Percentiles rank a stretch among this genome's conserved stretches.
These are phyloP conservation scores for Strigomonas culicis DNA, from an alignment of 208 protist genomes.

Conservation along the genomic window DNA sequence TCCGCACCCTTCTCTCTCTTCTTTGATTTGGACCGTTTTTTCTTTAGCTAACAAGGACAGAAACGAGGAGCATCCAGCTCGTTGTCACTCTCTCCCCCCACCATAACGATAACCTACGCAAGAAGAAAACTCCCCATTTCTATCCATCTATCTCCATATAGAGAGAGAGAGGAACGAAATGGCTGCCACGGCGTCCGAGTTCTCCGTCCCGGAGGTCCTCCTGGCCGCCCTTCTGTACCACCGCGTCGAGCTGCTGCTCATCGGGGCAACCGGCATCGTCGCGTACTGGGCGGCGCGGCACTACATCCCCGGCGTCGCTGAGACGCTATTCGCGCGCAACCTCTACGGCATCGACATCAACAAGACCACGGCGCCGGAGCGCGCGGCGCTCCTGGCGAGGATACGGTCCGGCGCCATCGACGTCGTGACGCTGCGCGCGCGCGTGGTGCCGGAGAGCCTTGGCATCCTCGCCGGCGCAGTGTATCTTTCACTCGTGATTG, in stretches of 20 bases:
- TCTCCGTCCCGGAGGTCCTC: slow-evolving; percentile 16
- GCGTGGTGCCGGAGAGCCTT: slow-evolving; percentile 63
- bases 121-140: too few species aligned
- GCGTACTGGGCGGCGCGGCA: slow-evolving; percentile 58
- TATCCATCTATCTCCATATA: neutral
- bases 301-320: slow-evolving; percentile 56
- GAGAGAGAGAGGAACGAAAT: neutral
- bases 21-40: too few species aligned
- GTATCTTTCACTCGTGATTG: slow-evolving; percentile 69
- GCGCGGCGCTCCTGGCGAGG: slow-evolving; percentile 38
- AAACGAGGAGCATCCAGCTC: neutral
- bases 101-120: neutral
- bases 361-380: slow-evolving; percentile 83
- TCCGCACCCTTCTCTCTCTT: too few species aligned
- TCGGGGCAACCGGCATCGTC: slow-evolving; percentile 41
- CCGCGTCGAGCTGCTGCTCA: slow-evolving; percentile 37
- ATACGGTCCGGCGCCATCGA: slow-evolving; percentile 31
- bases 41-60: neutral
- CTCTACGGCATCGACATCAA: slow-evolving; percentile 96
- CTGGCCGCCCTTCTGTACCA: slow-evolving; percentile 32
- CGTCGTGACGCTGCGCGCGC: slow-evolving; percentile 4
- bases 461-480: slow-evolving; percentile 74
- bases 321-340: slow-evolving; percentile 71
- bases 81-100: too few species aligned
- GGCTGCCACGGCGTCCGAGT: slow-evolving; percentile 5